These are phyloP conservation scores for Chaetomiaceae sp. DNA, from an alignment of 2,329 filamentous ascomycete genomes.

Conservation along the genomic window DNA sequence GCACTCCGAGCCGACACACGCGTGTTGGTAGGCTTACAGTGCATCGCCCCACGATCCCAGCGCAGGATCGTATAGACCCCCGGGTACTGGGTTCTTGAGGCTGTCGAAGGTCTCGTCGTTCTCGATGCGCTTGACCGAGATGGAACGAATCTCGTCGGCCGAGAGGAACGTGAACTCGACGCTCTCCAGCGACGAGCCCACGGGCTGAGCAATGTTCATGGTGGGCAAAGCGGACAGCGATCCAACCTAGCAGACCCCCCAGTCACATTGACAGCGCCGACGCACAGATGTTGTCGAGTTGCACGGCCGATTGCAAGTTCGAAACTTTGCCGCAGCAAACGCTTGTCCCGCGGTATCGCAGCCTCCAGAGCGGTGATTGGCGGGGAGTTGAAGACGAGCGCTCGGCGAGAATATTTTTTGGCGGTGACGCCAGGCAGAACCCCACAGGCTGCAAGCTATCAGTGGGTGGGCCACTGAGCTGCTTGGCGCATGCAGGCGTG, in stretches of 20 bases:
- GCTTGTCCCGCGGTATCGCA: conserved; percentile 7
- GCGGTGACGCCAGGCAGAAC: conserved; percentile 22
- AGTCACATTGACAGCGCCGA: not conserved
- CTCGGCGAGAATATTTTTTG: conserved; percentile 27
- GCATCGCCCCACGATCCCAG: conserved; percentile 85
- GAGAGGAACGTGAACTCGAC: conserved; percentile 88
- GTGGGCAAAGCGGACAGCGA: conserved; percentile 10
- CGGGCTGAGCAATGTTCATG: conserved; percentile 73
- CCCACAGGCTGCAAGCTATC: conserved; percentile 2
- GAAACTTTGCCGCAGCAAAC: conserved; percentile 2
- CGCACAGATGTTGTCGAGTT: not conserved
- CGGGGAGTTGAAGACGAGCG: conserved; percentile 20
- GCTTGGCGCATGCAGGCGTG: not conserved
- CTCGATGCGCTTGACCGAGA: conserved; percentile 91
- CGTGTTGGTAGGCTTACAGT: conserved; percentile 48
- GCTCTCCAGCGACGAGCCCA: conserved; percentile 74
- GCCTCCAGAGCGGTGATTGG: conserved; percentile 17
- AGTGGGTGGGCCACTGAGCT: not conserved
- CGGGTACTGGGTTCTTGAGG: conserved; percentile 79
- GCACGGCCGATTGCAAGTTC: conserved; percentile 1
- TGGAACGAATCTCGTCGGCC: conserved; percentile 71
- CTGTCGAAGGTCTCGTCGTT: conserved; percentile 93
- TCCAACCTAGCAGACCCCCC: conserved; percentile 10
- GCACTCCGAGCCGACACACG: not conserved
- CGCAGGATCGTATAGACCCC: conserved; percentile 87